Base-by-base conservation (phyloP, 371 early-diverging fungal genomes). In the Syncephalastrum contaminatum region DNA sequence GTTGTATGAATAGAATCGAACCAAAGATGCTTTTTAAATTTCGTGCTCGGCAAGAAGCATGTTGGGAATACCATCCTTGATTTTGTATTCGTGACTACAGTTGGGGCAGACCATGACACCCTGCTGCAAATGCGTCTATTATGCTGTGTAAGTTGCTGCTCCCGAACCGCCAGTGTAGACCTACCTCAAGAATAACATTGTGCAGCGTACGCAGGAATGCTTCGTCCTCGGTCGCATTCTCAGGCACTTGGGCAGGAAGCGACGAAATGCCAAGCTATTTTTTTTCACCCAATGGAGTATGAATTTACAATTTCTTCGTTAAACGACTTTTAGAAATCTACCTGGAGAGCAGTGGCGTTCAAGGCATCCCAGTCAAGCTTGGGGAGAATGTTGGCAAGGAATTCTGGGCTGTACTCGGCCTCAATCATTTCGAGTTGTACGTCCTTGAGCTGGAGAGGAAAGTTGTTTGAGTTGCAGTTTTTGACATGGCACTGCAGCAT, bases 401-500 rank as follows among this genome's bases (percentile, higher is more conserved):
- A 96, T 53, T 87, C 90, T 40, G 87, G 82, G 73, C 92, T 95
- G 62, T 87, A 83, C 52, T 97, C 98, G 20, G 90, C 90, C 54
- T 89, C 91, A 59, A 85, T 75, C 54, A 82, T 67, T 67, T 95
- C 95, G 10, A 96, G 75, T 66, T 91, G 86, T 10, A 84, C 90
- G 40, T 96, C 88, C 63, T 88, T 81, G 63, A 98, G 83, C 41
- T 80, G 80, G 43, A 98, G 84, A 15, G 98, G 98, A 63, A 90
- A 98, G 82, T 90, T 92, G 68, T 88, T 86, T 46, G 82, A 77
- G 45, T 79, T 86, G 84, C 98, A 98, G 77, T 88, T 87, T 74
- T 92, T 93, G 69, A 90, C 97, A 71, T 95, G 95, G 88, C 98
- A 98, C 79, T 94, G 92, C 50, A 98, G 85, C 94, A 98, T 91